Conservation (phyloP, 345 rosid species). For the Melaleuca alternifolia region DNA sequence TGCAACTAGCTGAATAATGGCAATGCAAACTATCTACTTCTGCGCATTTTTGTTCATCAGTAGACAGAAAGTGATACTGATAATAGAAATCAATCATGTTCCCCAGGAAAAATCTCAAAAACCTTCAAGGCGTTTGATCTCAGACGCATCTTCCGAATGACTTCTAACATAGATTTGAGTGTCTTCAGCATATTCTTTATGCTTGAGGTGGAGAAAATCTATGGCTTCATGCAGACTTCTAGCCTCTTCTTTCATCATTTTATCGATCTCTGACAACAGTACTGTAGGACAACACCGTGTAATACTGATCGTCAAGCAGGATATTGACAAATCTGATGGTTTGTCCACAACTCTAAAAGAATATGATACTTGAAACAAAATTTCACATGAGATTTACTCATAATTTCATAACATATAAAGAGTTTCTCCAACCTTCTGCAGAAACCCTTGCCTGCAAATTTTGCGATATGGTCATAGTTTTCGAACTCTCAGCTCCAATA, state of each 20-base stretch:
- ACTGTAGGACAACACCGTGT: neutral
- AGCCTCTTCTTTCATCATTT: conserved; percentile 79
- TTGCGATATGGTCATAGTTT: conserved; percentile 40
- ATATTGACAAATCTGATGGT: conserved; percentile 4
- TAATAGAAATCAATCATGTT: neutral
- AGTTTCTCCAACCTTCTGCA: conserved; percentile 56
- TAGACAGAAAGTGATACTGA: neutral
- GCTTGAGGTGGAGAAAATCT: conserved; percentile 55
- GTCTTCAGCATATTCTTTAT: conserved; percentile 38
- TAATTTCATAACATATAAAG: neutral
- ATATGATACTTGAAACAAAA: conserved; percentile 2
- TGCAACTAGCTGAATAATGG: neutral
- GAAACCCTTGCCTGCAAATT: conserved; percentile 29
- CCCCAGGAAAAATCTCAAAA: neutral
- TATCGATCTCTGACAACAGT: conserved; percentile 57
- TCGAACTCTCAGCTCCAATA: conserved; percentile 49
- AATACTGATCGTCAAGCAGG: neutral
- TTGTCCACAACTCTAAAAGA: neutral
- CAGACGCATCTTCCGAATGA: conserved; percentile 56
- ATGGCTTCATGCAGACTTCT: conserved; percentile 44
- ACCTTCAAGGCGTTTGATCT: conserved; percentile 75
- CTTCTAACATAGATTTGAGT: conserved; percentile 36
- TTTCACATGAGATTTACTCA: neutral
- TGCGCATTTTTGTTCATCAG: neutral
- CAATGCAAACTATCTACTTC: neutral